A percentile compares a stretch with the other conserved stretches of the same genome.
Evolutionary conservation across 2,329 filamentous ascomycete species (phyloP).

Genomic region (Aureobasidium sp.): DNA sequence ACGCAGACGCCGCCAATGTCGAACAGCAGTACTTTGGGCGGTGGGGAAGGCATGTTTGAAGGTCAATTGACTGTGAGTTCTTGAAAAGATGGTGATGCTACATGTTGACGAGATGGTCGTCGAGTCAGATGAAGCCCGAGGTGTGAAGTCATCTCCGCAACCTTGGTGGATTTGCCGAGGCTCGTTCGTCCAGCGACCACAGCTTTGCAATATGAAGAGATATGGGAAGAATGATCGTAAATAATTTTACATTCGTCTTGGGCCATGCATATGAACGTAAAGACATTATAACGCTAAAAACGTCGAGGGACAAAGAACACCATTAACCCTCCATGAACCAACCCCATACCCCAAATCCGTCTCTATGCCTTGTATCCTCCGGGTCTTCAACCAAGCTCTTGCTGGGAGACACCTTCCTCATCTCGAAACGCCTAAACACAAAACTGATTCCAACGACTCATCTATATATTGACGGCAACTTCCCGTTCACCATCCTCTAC

Average conservation of each 20-base stretch:
- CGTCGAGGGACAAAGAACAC: background rate
- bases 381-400: background rate
- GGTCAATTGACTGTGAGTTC: background rate
- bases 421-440: background rate
- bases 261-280: background rate
- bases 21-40: constrained; percentile 74
- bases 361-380: background rate
- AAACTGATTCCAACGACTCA: background rate
- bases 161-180: constrained; percentile 10
- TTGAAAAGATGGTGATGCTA: background rate
- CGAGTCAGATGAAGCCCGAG: background rate
- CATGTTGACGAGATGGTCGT: background rate
- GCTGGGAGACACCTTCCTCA: background rate
- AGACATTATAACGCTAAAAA: background rate
- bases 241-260: background rate
- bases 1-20: constrained; percentile 97
- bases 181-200: background rate
- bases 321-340: background rate
- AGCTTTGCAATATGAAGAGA: too few species aligned
- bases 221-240: background rate
- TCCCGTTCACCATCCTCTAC: constrained; percentile 10
- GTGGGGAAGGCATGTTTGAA: background rate
- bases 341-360: background rate
- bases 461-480: background rate
- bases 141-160: constrained; percentile 9